Evolutionary conservation across 495 filamentous ascomycete species (phyloP), one percentile per base, ranked within the genome.

Genomic region (Copromyces sp.): DNA sequence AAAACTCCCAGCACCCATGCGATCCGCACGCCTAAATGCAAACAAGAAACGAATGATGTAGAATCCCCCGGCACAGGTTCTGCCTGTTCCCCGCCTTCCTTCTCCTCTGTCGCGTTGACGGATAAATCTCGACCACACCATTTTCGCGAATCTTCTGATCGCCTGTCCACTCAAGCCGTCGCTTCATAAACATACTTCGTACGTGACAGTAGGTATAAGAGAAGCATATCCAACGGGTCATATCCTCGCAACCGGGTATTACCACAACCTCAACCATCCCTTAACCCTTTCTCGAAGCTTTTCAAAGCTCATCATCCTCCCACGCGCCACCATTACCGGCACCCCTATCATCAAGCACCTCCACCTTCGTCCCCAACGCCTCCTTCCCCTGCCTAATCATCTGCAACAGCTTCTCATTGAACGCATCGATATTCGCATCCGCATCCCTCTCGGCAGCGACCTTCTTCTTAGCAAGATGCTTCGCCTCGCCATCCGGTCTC

Each of bases 361-460:
- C 90, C 20, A 94, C 85, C 69, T 84, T 94, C 40, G 93, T 92
- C 12, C 92, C 93, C 29, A 98, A 77, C 14, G 95, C 95, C 77
- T 95, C 92, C 78, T 90, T 92, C 0, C 94, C 95, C 79, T 98
- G 90, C 9, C 90, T 81, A 59, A 99, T 97, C 92, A 99, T 93
- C 39, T 87, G 89, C 76, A 91, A 88, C 37, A 98, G 81, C 76
- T 90, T 89, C 44, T 88, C 85, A 77, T 95, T 95, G 79, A 98
- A 88, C 29, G 90, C 88, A 71, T 88, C 87, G 70, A 99, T 87
- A 70, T 90, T 89, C 53, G 88, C 87, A 76, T 98, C 94, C 20
- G 90, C 88, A 75, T 95, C 93, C 65, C 89, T 85, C 75, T 97
- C 94, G 35, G 90, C 89, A 44, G 88, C 88, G 29, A 88, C 83